phyloP scores from a whole-genome alignment of 2,329 filamentous ascomycete species.

The Fusarium annulatum region DNA sequence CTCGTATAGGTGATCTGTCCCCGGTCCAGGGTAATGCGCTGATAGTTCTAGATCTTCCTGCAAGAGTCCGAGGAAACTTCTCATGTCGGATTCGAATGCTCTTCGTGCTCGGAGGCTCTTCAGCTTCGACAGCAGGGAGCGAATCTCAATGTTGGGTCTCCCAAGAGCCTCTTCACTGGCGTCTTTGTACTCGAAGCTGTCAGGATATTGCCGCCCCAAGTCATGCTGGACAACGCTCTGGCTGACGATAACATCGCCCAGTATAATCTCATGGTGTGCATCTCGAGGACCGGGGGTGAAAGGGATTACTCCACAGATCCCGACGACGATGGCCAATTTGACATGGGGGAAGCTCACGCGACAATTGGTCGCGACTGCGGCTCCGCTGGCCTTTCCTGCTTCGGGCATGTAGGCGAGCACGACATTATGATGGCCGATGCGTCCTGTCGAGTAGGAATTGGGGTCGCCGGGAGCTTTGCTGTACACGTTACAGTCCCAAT shows the following conservation, averaged over 20 bases:
- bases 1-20: neutral
- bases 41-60: neutral
- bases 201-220: neutral
- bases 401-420: slow-evolving; percentile 44
- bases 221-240: neutral
- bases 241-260: neutral
- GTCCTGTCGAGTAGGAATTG: slow-evolving; percentile 46
- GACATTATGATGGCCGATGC: slow-evolving; percentile 43
- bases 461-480: slow-evolving; percentile 39
- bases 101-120: neutral
- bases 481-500: slow-evolving; percentile 9
- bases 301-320: slow-evolving; percentile 54
- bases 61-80: neutral
- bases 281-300: neutral
- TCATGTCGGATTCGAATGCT: neutral
- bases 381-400: slow-evolving; percentile 47
- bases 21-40: neutral
- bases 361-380: slow-evolving; percentile 42
- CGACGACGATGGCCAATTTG: slow-evolving; percentile 50
- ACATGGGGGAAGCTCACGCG: slow-evolving; percentile 49
- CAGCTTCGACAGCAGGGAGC: neutral
- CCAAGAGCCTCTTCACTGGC: neutral
- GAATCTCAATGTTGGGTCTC: neutral
- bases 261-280: neutral
- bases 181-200: neutral